A percentile compares a stretch with the other conserved stretches of the same genome.
phyloP scores from a whole-genome alignment of 2,329 filamentous ascomycete species.

The Tricladium varicosporioides region DNA sequence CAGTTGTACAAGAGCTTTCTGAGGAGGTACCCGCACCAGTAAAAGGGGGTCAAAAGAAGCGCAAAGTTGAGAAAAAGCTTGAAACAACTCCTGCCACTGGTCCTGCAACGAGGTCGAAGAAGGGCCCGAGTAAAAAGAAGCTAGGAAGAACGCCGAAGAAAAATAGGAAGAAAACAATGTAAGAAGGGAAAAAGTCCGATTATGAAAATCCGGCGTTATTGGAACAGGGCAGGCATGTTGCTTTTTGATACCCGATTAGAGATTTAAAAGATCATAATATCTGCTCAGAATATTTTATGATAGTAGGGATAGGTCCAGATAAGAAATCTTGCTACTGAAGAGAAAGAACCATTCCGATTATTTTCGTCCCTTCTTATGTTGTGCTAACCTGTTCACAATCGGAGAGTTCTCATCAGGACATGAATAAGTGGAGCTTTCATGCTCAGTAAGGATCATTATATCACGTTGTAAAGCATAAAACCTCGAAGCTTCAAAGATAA shows the following conservation, averaged over 20 bases:
- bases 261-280: too few species aligned
- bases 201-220: not conserved
- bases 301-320: constrained; percentile 10
- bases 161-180: constrained; percentile 3
- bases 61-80: constrained; percentile 29
- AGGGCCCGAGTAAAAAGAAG: constrained; percentile 9
- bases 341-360: too few species aligned
- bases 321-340: constrained; percentile 10
- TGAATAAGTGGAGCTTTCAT: too few species aligned
- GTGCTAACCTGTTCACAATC: too few species aligned
- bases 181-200: constrained; percentile 1
- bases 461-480: too few species aligned
- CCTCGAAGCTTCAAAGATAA: too few species aligned
- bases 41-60: constrained; percentile 28
- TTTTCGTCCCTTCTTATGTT: too few species aligned
- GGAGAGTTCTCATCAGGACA: too few species aligned
- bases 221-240: not conserved
- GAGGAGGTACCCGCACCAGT: constrained; percentile 1
- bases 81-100: constrained; percentile 12
- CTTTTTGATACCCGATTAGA: constrained; percentile 2
- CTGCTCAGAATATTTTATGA: too few species aligned
- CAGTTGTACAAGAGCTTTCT: constrained; percentile 7
- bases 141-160: constrained; percentile 12
- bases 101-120: constrained; percentile 11
- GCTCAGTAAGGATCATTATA: too few species aligned